Evolutionary conservation across 331 rosid species (phyloP).

Genomic region (Acacia concinna): DNA sequence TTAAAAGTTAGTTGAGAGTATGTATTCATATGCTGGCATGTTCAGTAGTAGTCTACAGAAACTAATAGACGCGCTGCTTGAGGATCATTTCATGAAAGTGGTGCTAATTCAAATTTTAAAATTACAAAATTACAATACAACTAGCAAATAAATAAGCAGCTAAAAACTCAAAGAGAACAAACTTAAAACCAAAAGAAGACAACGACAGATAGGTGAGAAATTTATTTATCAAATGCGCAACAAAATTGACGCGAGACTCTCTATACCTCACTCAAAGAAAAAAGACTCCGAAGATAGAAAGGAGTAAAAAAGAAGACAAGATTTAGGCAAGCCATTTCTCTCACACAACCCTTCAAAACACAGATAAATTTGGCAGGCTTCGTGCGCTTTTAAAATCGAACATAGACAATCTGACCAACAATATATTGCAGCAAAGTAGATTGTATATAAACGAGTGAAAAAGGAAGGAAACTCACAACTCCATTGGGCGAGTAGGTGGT

Average conservation of each 20-base stretch:
- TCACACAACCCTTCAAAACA: background rate
- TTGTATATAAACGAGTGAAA: background rate
- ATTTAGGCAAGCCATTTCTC: background rate
- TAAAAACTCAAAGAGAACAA: background rate
- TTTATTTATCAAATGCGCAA: background rate
- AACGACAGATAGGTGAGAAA: background rate
- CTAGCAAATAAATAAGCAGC: background rate
- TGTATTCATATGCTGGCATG: background rate
- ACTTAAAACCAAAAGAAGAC: background rate
- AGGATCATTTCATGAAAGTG: background rate
- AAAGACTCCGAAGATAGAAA: background rate
- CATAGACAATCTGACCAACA: background rate
- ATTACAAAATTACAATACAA: background rate
- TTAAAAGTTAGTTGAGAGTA: background rate
- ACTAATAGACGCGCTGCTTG: background rate
- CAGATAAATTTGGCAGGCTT: background rate
- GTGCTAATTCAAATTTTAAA: background rate
- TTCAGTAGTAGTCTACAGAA: background rate
- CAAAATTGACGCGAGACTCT: background rate
- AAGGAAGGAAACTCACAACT: constrained; percentile 37
- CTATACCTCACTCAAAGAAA: background rate
- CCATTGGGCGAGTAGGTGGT: constrained; percentile 91
- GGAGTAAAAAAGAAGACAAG: no score
- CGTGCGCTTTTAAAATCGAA: background rate
- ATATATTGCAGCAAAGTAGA: background rate